Percentiles rank a stretch among this genome's conserved stretches.
Evolutionary conservation across 2,329 filamentous ascomycete species (phyloP).

Genomic region (Fusarium lateritium): DNA sequence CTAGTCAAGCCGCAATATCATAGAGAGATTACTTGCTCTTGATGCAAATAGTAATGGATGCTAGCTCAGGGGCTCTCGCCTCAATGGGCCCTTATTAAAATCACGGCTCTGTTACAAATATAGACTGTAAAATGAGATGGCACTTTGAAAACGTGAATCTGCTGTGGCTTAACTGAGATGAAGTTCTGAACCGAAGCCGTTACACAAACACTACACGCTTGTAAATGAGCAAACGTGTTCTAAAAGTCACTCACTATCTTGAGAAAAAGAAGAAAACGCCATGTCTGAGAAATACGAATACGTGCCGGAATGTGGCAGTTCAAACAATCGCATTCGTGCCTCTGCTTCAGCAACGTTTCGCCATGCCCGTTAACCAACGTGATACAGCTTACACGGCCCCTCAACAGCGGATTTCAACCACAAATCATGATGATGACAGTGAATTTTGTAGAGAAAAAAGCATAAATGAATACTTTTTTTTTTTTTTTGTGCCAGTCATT

Average conservation of each 20-base stretch:
- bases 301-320: neutral
- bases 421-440: neutral
- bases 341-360: neutral
- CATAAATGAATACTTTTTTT: no score
- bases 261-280: neutral
- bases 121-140: no score
- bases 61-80: no score
- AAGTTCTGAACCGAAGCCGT: no score
- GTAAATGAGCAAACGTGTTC: neutral
- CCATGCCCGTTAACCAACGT: no score
- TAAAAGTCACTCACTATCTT: neutral
- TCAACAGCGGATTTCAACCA: neutral
- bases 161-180: no score
- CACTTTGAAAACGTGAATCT: no score
- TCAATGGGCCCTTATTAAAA: no score
- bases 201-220: neutral
- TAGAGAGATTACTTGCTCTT: no score
- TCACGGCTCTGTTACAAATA: no score
- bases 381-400: neutral
- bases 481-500: neutral
- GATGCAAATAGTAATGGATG: no score
- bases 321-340: neutral
- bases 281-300: slow-evolving; percentile 7
- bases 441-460: neutral
- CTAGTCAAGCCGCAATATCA: no score